Conservation (phyloP, 2,329 filamentous ascomycete genomes). For the Trichophyton equinum region DNA sequence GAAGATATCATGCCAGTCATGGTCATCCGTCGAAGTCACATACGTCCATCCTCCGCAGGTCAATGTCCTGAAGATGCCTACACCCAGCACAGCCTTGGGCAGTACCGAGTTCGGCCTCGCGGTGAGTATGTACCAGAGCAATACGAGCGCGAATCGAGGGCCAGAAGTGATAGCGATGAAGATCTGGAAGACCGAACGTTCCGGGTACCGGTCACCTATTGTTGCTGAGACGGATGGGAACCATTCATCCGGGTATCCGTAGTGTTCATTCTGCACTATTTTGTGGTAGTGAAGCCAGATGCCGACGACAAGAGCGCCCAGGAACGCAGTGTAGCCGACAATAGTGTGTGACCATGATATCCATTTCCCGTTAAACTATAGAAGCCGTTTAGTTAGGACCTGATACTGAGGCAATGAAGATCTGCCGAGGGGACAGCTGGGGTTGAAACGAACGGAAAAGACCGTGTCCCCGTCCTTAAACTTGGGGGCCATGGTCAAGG, state of each 20-base stretch:
- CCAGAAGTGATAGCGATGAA: constrained; percentile 96
- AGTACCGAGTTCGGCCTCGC: constrained; percentile 60
- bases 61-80: constrained; percentile 75
- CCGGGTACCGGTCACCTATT: constrained; percentile 93
- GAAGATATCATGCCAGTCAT: constrained; percentile 97
- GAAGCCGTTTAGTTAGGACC: background rate
- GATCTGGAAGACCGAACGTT: constrained; percentile 91
- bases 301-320: constrained; percentile 74
- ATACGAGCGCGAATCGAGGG: constrained; percentile 80
- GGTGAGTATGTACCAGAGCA: constrained; percentile 83
- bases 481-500: constrained; percentile 44
- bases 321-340: constrained; percentile 69
- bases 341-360: constrained; percentile 77
- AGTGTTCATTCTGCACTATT: constrained; percentile 95
- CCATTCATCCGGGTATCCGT: constrained; percentile 89
- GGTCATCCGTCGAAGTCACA: constrained; percentile 93
- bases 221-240: constrained; percentile 93
- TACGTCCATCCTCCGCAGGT: constrained; percentile 98
- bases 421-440: background rate
- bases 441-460: constrained; percentile 40
- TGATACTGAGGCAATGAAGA: background rate
- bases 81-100: constrained; percentile 66
- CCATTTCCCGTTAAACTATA: constrained; percentile 70
- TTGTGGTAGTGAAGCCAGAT: constrained; percentile 80
- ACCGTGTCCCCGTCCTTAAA: constrained; percentile 51